Evolutionary conservation across 257 asterid genomes (phyloP), one percentile per base, ranked within the genome.

Genomic region (Plantago major): DNA sequence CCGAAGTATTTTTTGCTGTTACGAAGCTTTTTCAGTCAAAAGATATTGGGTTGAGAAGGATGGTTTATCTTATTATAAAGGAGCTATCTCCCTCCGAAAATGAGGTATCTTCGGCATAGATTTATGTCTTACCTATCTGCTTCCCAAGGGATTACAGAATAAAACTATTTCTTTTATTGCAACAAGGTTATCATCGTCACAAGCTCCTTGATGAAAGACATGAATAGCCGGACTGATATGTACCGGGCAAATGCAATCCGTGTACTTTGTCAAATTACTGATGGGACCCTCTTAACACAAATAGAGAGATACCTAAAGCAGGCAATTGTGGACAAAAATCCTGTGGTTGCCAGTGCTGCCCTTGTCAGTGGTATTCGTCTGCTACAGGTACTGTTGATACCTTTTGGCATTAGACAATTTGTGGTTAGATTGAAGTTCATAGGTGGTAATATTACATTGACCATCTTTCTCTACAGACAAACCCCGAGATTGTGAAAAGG

Each of bases 181-280:
- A 60, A 52, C 71, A 73, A 90, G 97, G 97, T 90, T 72, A 90
- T 90, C 73, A 90, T 90, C 16, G 97, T 90, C 65, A 90, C 97
- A n/a, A 90, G 97, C 90, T 90, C 97, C 73, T 78, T 90, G 54
- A 90, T 90, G 96, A 90, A 90, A 82, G 97, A 90, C 84, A 87
- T 90, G 97, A 90, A 82, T 67, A 90, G 97, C 76, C 93, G 95
- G 49, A 90, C 95, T 70, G 97, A 90, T 75, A 90, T 90, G 97
- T 90, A 87, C 59, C 77, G 97, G 55, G 97, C 97, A 64, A 90
- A 90, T 74, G 95, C 97, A 49, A 90, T 90, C 65, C 96, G 97
- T 56, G 97, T 90, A 65, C 90, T 90, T 46, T 90, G 97, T 74
- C 89, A 82, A 62, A 90, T 90, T 70, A 87, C 87, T 38, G 97